These are phyloP conservation scores for Lodderomyces parapsilosis DNA, from an alignment of 1,139 yeast species.

Conservation along the genomic window DNA sequence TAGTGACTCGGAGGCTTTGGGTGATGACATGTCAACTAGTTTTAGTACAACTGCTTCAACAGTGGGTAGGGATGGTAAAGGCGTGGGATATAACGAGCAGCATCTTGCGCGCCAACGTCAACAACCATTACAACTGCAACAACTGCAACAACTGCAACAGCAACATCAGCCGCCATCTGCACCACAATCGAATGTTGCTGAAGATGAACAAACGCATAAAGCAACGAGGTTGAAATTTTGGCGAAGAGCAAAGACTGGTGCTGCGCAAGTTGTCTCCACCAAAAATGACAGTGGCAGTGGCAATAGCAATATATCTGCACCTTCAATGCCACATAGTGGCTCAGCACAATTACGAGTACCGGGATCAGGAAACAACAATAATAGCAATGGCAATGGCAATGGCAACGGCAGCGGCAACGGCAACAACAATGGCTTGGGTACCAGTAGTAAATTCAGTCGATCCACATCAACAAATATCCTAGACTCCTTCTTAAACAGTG, in stretches of 20 bases:
- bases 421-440: constrained; percentile 2
- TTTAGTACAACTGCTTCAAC: background rate
- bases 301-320: constrained; percentile 3
- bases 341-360: constrained; percentile 12
- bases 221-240: constrained; percentile 53
- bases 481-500: constrained; percentile 31
- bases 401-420: constrained; percentile 6
- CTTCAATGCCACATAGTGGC: constrained; percentile 11
- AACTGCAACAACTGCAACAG: constrained; percentile 6
- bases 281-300: constrained; percentile 8
- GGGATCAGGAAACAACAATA: constrained; percentile 1
- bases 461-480: constrained; percentile 51
- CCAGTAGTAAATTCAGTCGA: constrained; percentile 23
- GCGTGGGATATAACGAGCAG: background rate
- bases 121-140: constrained; percentile 5
- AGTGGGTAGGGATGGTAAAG: background rate
- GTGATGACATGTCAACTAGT: background rate
- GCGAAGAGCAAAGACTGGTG: constrained; percentile 47
- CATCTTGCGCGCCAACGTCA: background rate
- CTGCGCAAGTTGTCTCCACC: constrained; percentile 13
- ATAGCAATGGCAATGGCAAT: constrained; percentile 2
- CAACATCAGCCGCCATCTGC: constrained; percentile 1
- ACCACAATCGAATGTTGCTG: constrained; percentile 15
- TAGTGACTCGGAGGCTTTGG: background rate
- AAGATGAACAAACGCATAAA: constrained; percentile 39